Conservation (phyloP, 2,329 filamentous ascomycete genomes). For the Lachnum nothofagi region DNA sequence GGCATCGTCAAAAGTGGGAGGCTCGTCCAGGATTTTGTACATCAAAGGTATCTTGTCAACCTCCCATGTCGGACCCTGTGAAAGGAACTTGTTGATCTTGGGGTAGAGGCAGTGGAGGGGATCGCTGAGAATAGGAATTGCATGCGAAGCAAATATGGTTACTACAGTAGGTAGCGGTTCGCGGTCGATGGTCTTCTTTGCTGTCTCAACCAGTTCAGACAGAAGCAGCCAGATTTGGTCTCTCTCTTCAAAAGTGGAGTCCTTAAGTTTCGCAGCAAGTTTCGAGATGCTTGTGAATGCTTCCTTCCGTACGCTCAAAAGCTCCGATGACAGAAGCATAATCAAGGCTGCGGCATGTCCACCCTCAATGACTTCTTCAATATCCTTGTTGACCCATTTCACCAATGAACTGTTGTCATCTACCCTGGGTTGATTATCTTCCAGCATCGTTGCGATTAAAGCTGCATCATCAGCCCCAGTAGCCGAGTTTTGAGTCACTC, state of each 20-base stretch:
- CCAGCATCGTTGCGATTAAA: conserved; percentile 15
- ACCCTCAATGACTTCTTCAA: conserved; percentile 75
- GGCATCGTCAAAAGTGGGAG: conserved; percentile 66
- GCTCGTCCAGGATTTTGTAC: conserved; percentile 55
- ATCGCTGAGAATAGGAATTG: conserved; percentile 64
- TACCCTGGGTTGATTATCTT: conserved; percentile 2
- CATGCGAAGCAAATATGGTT: conserved; percentile 67
- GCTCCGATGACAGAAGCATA: conserved; percentile 68
- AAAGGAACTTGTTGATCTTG: conserved; percentile 81
- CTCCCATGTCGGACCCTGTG: conserved; percentile 71
- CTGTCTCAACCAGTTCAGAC: conserved; percentile 74
- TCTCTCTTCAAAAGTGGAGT: conserved; percentile 68
- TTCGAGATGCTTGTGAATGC: conserved; percentile 66
- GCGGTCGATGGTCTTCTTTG: conserved; percentile 47
- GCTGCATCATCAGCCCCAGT: conserved; percentile 15
- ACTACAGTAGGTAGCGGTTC: conserved; percentile 66
- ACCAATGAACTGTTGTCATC: conserved; percentile 48
- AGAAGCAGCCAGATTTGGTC: conserved; percentile 75
- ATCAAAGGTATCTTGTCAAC: conserved; percentile 68
- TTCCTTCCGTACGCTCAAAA: conserved; percentile 73
- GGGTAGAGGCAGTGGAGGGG: conserved; percentile 79
- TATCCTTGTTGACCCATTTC: conserved; percentile 70
- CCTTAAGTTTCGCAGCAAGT: conserved; percentile 56
- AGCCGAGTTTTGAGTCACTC: background rate
- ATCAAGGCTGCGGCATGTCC: conserved; percentile 66